These are phyloP conservation scores for Dictyostelium citrinum DNA, from an alignment of 78 protist species.

Conservation along the genomic window DNA sequence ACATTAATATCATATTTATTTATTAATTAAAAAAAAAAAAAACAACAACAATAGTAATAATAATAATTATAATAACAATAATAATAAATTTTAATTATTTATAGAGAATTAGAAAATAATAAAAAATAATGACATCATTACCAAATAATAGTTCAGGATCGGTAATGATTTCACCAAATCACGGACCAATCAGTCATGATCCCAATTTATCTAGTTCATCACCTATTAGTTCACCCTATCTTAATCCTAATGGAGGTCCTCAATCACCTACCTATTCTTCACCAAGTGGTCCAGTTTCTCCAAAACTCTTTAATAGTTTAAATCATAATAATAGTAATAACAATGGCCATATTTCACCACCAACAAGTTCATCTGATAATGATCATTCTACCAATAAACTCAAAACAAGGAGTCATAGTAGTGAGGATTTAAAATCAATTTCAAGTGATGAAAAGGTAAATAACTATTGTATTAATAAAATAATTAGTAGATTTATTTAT, in stretches of 20 bases:
- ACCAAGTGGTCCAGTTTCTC: neutral
- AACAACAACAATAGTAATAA: no score
- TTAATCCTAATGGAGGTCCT: neutral
- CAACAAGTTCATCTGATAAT: neutral
- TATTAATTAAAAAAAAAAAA: no score
- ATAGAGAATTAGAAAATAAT: neutral
- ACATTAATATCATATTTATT: no score
- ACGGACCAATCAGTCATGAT: neutral
- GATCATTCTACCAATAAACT: neutral
- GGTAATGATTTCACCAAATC: neutral
- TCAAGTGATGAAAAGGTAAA: conserved; percentile 14
- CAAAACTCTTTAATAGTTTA: neutral
- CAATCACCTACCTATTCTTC: neutral
- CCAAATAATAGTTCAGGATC: neutral
- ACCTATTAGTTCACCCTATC: neutral
- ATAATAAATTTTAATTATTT: no score
- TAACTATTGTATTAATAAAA: neutral
- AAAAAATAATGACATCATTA: conserved; percentile 3
- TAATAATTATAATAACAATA: no score
- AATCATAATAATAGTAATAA: neutral
- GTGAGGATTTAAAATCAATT: conserved; percentile 12
- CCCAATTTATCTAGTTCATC: neutral
- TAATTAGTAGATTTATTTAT: no score
- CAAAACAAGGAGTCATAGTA: conserved; percentile 6
- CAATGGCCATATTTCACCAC: neutral